Evolutionary conservation across 2,329 filamentous ascomycete genomes (phyloP), one percentile per base, ranked within the genome.

Genomic region (Aureobasidium sp.): DNA sequence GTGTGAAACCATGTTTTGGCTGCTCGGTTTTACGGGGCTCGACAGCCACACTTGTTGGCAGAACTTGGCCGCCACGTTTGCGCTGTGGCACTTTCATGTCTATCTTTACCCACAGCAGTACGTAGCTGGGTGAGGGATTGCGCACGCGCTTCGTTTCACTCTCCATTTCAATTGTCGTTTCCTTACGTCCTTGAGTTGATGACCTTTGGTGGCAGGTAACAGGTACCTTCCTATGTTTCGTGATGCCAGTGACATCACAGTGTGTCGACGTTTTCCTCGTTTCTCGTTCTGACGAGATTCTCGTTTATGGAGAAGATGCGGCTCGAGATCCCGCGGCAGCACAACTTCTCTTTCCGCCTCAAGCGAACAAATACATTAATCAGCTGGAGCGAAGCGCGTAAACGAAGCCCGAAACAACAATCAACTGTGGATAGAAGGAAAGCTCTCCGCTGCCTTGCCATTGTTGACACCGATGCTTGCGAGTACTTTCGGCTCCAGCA

Each of bases 51-150:
- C 29, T 27, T 42, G 53, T 57, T 57, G 53, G 53, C 53, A 57
- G n/a, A 39, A 57, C 53, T 57, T 57, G 53, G 53, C 53, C 19
- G 53, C 53, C 53, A 57, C 53, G 40, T 45, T 57, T 57, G 39
- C 53, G 8, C 4, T 45, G 53, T 48, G 54, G 31, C 17, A 37
- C 48, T 33, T n/a, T 35, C 19, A 7, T 31, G 29, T 35, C 53
- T 57, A 57, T 57, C 53, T 47, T 58, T 58, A 42, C 22, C 17
- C 40, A 24, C n/a, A 39, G 24, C 17, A n/a, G 39, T 33, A 33
- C 40, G 27, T 48, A 31, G 15, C 22, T 45, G 39, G 53, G 33
- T 15, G 53, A 24, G 19, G 8, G 19, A 19, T 37, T 48, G 33
- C 31, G 42, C 42, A 48, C 54, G 42, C 42, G 54, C 31, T 37